phyloP scores from a whole-genome alignment of 192 early-diverging fungal species.

The Podila clonocystis region DNA sequence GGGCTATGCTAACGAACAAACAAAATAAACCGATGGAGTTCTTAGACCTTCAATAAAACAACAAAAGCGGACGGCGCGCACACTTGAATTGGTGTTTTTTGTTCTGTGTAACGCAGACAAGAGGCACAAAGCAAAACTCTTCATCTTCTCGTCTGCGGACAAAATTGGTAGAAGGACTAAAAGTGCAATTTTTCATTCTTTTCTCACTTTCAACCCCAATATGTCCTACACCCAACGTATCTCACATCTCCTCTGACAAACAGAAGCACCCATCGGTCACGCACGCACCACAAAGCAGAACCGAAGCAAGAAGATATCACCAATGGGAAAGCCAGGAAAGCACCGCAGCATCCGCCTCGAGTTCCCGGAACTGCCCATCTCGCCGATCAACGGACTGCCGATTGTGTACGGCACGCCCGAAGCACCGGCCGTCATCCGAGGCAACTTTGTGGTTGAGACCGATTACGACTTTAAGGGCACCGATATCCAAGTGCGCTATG shows the following conservation, averaged over 20 bases:
- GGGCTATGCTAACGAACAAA: neutral
- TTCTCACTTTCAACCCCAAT: no score
- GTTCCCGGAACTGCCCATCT: neutral
- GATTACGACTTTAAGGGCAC: neutral
- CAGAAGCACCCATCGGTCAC: neutral
- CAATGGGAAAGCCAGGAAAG: no score
- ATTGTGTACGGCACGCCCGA: neutral
- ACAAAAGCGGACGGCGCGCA: neutral
- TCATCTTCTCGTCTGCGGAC: no score
- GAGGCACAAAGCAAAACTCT: no score
- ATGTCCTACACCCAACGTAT: no score
- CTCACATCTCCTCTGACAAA: no score
- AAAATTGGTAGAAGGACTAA: no score
- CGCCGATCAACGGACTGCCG: neutral
- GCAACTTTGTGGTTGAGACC: neutral
- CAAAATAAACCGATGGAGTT: neutral
- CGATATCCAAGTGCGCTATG: neutral
- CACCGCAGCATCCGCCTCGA: neutral
- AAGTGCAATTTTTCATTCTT: no score
- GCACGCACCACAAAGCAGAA: neutral
- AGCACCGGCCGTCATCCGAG: neutral
- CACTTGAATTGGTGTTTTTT: neutral
- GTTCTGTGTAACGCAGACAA: no score
- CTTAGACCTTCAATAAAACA: neutral
- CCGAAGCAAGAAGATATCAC: neutral